Evolutionary conservation across 2,329 filamentous ascomycete species (phyloP).

Genomic region (Fusarium sp.): DNA sequence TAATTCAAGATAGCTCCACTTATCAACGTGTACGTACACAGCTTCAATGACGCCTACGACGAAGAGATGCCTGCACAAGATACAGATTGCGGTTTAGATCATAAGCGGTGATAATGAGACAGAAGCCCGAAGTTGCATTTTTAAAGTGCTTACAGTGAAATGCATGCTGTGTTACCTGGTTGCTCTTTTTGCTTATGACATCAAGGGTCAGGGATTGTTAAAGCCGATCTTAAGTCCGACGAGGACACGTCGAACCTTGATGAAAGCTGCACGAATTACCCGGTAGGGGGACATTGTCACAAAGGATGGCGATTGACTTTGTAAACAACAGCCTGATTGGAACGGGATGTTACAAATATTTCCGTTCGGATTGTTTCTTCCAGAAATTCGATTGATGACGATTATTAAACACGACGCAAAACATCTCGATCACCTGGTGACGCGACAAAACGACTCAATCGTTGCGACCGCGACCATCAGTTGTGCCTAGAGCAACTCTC

Average conservation of each 20-base stretch:
- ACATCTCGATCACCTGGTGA: not conserved
- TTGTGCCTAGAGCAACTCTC: not conserved
- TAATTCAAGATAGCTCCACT: conserved; percentile 25
- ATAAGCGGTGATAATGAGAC: not conserved
- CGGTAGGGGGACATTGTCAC: not conserved
- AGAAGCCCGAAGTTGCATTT: not conserved
- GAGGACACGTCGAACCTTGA: not conserved
- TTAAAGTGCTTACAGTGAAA: conserved; percentile 1
- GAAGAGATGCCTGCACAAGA: not conserved
- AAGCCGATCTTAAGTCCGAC: conserved; percentile 27
- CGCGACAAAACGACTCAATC: not conserved
- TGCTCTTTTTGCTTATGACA: not conserved
- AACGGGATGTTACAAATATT: not conserved
- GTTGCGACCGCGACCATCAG: conserved; percentile 64
- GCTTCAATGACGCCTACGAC: conserved; percentile 23
- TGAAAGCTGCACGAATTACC: not conserved
- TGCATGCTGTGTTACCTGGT: not conserved
- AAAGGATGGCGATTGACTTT: not conserved
- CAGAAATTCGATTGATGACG: not conserved
- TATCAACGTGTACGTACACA: not conserved
- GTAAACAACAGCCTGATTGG: not conserved
- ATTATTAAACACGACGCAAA: not conserved
- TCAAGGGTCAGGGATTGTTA: not conserved
- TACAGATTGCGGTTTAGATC: not conserved
- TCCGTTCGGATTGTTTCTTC: not conserved